Conservation (phyloP, 352 stramenopile genomes). For the Pythium guiyangense region DNA sequence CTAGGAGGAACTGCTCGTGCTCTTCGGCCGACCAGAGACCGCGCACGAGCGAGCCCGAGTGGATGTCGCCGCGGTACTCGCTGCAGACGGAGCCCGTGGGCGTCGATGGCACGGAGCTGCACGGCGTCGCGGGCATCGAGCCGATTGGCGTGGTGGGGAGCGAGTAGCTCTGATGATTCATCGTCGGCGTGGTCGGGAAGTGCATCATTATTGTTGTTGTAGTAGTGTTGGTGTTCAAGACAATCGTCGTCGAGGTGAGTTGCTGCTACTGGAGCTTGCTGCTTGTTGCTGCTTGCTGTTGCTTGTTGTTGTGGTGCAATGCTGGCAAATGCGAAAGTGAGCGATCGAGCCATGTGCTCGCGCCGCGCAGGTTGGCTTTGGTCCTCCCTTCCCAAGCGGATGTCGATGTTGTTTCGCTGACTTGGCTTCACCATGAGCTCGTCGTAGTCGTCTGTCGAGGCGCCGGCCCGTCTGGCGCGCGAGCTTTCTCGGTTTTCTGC, state of each 20-base stretch:
- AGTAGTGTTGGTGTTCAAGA: too few relatives aligned
- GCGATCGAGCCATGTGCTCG: slow-evolving; percentile 2
- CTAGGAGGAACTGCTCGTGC: slow-evolving; percentile 78
- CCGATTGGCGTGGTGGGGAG: slow-evolving; percentile 3
- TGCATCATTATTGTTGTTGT: neutral
- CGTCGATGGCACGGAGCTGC: slow-evolving; percentile 6
- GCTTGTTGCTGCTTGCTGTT: too few relatives aligned
- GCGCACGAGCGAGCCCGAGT: slow-evolving; percentile 35
- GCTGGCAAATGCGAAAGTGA: slow-evolving; percentile 10
- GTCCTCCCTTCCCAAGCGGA: slow-evolving; percentile 6
- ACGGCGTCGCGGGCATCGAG: slow-evolving; percentile 1
- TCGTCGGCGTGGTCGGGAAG: neutral
- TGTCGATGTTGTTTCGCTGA: neutral
- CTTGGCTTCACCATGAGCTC: slow-evolving; percentile 4
- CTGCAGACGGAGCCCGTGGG: slow-evolving; percentile 6
- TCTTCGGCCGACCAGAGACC: slow-evolving; percentile 73
- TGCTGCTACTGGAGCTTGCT: too few relatives aligned
- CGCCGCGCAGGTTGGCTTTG: neutral
- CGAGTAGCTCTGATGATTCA: slow-evolving; percentile 3
- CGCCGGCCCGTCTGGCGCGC: too few relatives aligned
- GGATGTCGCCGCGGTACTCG: slow-evolving; percentile 6
- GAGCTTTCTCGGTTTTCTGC: too few relatives aligned
- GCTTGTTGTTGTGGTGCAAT: neutral
- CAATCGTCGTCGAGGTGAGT: too few relatives aligned
- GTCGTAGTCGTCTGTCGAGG: slow-evolving; percentile 1